These are phyloP conservation scores for Ramaria sp. DNA, from an alignment of 768 basidiomycete genomes.

Conservation along the genomic window DNA sequence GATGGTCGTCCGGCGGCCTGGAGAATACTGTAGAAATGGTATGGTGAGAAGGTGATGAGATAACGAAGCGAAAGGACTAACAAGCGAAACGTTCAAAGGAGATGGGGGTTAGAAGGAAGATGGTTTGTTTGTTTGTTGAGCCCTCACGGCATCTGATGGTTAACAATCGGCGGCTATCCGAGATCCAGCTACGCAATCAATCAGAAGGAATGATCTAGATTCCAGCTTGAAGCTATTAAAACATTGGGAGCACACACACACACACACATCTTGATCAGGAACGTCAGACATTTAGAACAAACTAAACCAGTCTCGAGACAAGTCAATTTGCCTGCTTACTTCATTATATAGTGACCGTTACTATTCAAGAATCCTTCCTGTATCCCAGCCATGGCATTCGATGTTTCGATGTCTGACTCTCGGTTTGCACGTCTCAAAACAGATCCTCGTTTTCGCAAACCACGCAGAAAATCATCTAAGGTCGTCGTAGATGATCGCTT, in stretches of 20 bases:
- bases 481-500: constrained; percentile 90
- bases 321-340: too few species aligned
- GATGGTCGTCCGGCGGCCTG: constrained; percentile 7
- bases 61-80: background rate
- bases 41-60: background rate
- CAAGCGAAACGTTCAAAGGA: background rate
- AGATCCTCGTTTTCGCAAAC: constrained; percentile 87
- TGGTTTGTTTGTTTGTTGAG: background rate
- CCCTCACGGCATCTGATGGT: background rate
- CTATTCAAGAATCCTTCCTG: too few species aligned
- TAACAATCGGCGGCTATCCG: too few species aligned
- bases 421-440: constrained; percentile 79
- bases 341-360: too few species aligned
- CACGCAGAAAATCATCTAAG: constrained; percentile 70
- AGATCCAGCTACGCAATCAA: too few species aligned
- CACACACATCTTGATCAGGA: too few species aligned
- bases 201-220: too few species aligned
- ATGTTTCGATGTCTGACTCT: constrained; percentile 55
- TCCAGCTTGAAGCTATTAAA: too few species aligned
- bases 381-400: too few species aligned
- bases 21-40: background rate
- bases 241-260: too few species aligned
- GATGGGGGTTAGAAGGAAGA: background rate
- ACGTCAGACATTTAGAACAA: too few species aligned
- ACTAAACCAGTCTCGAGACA: too few species aligned